Percentiles rank a stretch among this genome's conserved stretches.
Evolutionary conservation across 352 stramenopile species (phyloP).

Genomic region (Phytophthora crassamura): DNA sequence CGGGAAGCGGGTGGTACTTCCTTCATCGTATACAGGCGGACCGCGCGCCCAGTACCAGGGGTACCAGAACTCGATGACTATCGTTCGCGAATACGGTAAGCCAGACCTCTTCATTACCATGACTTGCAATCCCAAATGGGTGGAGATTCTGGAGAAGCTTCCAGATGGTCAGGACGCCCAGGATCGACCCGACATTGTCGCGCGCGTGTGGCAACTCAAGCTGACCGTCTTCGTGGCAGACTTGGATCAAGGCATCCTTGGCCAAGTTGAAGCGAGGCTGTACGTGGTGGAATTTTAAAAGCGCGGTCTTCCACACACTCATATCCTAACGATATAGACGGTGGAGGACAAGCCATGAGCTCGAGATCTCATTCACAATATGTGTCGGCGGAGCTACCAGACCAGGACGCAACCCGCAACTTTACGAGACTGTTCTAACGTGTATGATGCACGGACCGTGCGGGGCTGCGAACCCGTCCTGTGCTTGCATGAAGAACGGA

Average conservation of each 20-base stretch:
- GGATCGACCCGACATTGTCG: constrained; percentile 28
- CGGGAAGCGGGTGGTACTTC: neutral
- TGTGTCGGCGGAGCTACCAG: constrained; percentile 35
- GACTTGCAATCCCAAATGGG: constrained; percentile 49
- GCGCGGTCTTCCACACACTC: constrained; percentile 49
- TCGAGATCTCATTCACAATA: constrained; percentile 3
- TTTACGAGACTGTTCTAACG: constrained; percentile 19
- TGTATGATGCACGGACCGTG: constrained; percentile 26
- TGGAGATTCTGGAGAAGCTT: constrained; percentile 40
- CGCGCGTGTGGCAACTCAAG: constrained; percentile 33
- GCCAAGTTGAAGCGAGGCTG: constrained; percentile 22
- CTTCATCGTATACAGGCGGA: neutral
- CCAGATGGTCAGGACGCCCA: constrained; percentile 4
- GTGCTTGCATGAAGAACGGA: constrained; percentile 28
- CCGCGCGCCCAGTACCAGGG: constrained; percentile 19
- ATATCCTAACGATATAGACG: constrained; percentile 55
- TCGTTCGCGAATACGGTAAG: constrained; percentile 41
- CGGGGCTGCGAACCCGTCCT: neutral
- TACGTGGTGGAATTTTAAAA: constrained; percentile 63
- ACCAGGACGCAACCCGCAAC: constrained; percentile 9
- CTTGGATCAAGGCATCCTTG: constrained; percentile 35
- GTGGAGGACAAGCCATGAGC: constrained; percentile 30
- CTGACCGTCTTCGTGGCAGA: constrained; percentile 30
- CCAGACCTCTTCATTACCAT: constrained; percentile 62
- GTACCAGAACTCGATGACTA: constrained; percentile 48